phyloP scores from a whole-genome alignment of 139 green algal genomes.

The Desmodesmus armatus region DNA sequence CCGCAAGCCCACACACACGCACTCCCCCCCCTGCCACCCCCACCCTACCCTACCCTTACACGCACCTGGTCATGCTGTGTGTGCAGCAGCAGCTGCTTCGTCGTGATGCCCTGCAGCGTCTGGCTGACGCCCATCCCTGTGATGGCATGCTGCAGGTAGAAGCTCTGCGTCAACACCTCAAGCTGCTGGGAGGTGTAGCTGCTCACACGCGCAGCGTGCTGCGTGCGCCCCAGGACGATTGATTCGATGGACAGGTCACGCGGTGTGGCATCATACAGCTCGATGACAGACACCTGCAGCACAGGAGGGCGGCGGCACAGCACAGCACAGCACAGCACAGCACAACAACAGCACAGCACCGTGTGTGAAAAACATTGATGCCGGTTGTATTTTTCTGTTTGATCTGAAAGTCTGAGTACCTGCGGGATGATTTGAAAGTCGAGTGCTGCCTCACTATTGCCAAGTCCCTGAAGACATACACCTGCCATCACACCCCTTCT shows the following conservation, averaged over 20 bases:
- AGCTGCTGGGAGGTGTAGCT: slow-evolving; percentile 68
- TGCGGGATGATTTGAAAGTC: too few species aligned
- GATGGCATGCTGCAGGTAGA: slow-evolving; percentile 38
- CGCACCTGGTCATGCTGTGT: slow-evolving; percentile 82
- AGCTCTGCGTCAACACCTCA: slow-evolving; percentile 52
- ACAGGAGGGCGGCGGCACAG: not conserved
- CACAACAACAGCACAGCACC: not conserved
- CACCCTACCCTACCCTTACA: not conserved
- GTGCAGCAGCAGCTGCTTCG: slow-evolving; percentile 87
- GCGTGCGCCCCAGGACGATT: slow-evolving; percentile 27
- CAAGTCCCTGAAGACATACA: too few species aligned
- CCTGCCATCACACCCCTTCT: not conserved
- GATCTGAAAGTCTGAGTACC: too few species aligned
- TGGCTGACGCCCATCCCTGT: slow-evolving; percentile 63
- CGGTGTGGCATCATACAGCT: slow-evolving; percentile 86
- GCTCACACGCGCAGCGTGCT: slow-evolving; percentile 39
- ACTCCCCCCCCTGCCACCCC: too few species aligned
- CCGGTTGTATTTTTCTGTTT: too few species aligned
- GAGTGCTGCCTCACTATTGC: too few species aligned
- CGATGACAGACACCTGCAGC: slow-evolving; percentile 69
- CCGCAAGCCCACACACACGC: too few species aligned
- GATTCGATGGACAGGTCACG: slow-evolving; percentile 32
- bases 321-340: not conserved
- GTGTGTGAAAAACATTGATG: too few species aligned
- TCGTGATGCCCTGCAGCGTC: slow-evolving; percentile 87